Base-by-base conservation (phyloP, 1,284 basidiomycete species). In the Ganoderma multipileum region DNA sequence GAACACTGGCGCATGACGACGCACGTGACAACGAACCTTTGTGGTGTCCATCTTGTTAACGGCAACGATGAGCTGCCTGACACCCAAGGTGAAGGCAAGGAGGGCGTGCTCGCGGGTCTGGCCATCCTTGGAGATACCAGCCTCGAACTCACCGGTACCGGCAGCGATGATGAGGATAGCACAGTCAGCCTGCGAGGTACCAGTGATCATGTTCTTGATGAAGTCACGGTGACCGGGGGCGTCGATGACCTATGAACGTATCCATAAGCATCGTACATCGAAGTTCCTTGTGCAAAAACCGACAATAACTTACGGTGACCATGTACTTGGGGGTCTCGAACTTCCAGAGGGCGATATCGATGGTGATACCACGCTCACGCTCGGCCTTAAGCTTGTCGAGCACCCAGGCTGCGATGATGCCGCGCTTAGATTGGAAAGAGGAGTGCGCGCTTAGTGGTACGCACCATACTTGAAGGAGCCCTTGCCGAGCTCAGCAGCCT, bases 191-290 rank as follows among this genome's bases (percentile, higher is more conserved):
- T 99, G 97, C 80, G 97, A 99, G 81, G 97, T 99, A 91, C 97
- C 97, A 74, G 96, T 99, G 83, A 99, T 99, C 96, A 99, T 98
- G 95, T 98, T 99, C 90, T 99, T 99, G 92, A 99, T 99, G 88
- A 99, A 99, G 84, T 99, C 98, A 93, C 97, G 96, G 87, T 99
- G 98, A 83, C 97, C 98, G 67, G 97, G 98, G 84, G 97, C 98
- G 83, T 98, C 97, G 78, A 97, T 97, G 86, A 97, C 95, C 93
- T 94, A 62, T 55, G 64, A 63, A 44, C 23, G 8, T 33, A 42
- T 58, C 39, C 61, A 55, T 70, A 30, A 74, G 64, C 44, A 60
- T 41, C 58, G 23, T 23, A 8, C 12, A 38, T 23, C 23, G 11
- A 42, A 42, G n/a, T 44, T 50, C 59, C 16, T 6, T 12, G 11